Conservation (phyloP, 1,139 yeast species). For the Wickerhamomyces sp. region DNA sequence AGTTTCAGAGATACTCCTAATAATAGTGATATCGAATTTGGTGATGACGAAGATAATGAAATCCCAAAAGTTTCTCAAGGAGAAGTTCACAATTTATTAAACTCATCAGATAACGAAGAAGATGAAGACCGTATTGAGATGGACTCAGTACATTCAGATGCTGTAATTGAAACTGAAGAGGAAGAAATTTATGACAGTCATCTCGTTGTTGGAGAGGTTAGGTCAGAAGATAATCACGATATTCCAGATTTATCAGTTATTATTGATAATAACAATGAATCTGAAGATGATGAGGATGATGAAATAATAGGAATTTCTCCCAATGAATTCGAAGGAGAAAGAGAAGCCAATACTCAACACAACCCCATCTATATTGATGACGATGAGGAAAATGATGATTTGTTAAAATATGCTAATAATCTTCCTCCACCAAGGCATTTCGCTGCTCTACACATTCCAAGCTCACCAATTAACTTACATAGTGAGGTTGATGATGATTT, state of each 20-base stretch:
- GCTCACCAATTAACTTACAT: constrained; percentile 7
- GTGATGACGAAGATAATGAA: constrained; percentile 5
- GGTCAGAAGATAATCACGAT: constrained; percentile 1
- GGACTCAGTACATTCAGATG: neutral
- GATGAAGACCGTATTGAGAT: constrained; percentile 10
- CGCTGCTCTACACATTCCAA: constrained; percentile 10
- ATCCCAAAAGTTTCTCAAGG: constrained; percentile 9
- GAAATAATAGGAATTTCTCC: constrained; percentile 2
- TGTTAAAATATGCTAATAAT: neutral
- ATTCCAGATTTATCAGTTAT: neutral
- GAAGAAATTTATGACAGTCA: neutral
- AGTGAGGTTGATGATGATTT: constrained; percentile 11
- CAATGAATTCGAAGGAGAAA: constrained; percentile 14
- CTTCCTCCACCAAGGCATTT: constrained; percentile 3
- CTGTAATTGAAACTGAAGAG: constrained; percentile 11
- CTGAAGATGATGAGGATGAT: constrained; percentile 11
- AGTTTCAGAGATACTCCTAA: constrained; percentile 5
- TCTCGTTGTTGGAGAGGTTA: neutral
- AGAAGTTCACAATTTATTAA: constrained; percentile 11
- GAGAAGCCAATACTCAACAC: constrained; percentile 3
- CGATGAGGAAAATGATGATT: constrained; percentile 1
- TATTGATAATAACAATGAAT: constrained; percentile 4
- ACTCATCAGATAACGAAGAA: constrained; percentile 9
- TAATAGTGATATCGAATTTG: constrained; percentile 4
- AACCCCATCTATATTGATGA: constrained; percentile 3